Evolutionary conservation across 495 filamentous ascomycete genomes (phyloP).

Genomic region (Trichoderma gamsii): DNA sequence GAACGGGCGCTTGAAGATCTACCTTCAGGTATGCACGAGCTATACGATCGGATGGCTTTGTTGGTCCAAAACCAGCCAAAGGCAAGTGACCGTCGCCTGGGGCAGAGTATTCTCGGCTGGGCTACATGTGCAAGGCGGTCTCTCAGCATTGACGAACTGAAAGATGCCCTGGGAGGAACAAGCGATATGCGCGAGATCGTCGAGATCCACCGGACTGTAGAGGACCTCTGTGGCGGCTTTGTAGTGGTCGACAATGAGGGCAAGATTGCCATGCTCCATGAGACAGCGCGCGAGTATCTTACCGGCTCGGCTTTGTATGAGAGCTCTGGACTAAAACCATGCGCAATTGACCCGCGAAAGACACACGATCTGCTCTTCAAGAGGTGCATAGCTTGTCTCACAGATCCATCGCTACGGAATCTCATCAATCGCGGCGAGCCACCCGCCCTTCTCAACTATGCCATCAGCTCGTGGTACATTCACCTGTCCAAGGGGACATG

Average conservation of each 20-base stretch:
- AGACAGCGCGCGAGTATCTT: slow-evolving; percentile 39
- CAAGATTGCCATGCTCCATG: slow-evolving; percentile 36
- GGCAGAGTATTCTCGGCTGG: slow-evolving; percentile 27
- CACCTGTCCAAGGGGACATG: slow-evolving; percentile 25
- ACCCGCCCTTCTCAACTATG: slow-evolving; percentile 24
- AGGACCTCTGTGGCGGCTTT: slow-evolving; percentile 35
- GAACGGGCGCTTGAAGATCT: slow-evolving; percentile 31
- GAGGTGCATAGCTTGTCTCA: slow-evolving; percentile 23
- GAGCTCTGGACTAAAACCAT: slow-evolving; percentile 17
- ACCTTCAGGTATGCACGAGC: slow-evolving; percentile 34
- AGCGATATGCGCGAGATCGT: slow-evolving; percentile 21
- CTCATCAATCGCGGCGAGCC: slow-evolving; percentile 18
- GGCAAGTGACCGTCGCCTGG: slow-evolving; percentile 23
- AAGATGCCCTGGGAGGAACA: slow-evolving; percentile 23
- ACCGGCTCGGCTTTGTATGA: neutral
- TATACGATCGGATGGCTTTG: slow-evolving; percentile 35
- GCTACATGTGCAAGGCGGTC: slow-evolving; percentile 26
- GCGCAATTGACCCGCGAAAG: neutral
- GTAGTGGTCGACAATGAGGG: slow-evolving; percentile 31
- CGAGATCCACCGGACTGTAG: slow-evolving; percentile 31
- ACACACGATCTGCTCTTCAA: slow-evolving; percentile 23
- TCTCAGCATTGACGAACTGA: slow-evolving; percentile 30
- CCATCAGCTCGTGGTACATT: slow-evolving; percentile 26
- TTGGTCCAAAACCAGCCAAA: slow-evolving; percentile 22
- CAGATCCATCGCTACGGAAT: slow-evolving; percentile 20